These are phyloP conservation scores for Carnegiea gigantea DNA, from an alignment of 179 eudicot species.

Conservation along the genomic window DNA sequence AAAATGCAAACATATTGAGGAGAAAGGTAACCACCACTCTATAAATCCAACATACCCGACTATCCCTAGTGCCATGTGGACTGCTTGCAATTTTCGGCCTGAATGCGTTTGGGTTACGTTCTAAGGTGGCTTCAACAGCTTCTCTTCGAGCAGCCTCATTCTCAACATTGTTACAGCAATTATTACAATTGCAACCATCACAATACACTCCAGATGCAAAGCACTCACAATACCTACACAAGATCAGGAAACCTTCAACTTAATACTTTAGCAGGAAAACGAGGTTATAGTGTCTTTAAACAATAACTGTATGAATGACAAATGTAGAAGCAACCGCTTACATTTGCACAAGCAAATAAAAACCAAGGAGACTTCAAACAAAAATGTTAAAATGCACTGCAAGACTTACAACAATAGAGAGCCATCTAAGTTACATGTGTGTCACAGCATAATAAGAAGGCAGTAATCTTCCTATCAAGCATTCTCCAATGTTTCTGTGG, in stretches of 20 bases:
- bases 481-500: not conserved
- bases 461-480: too few species aligned
- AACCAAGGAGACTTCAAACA: not conserved
- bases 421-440: not conserved
- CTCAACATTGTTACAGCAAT: conserved; percentile 85
- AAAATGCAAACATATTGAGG: conserved; percentile 4
- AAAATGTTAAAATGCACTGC: not conserved
- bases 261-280: not conserved
- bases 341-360: not conserved
- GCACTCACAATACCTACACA: conserved; percentile 85
- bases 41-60: conserved; percentile 46
- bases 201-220: conserved; percentile 91
- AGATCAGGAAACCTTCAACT: conserved; percentile 1
- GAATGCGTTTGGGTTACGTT: conserved; percentile 94
- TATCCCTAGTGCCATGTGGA: conserved; percentile 67
- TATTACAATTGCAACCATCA: conserved; percentile 88
- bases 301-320: not conserved
- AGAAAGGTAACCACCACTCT: conserved; percentile 5
- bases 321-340: not conserved
- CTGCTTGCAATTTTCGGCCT: conserved; percentile 91
- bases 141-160: conserved; percentile 85
- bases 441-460: too few species aligned
- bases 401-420: not conserved
- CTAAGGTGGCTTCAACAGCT: conserved; percentile 86
- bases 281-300: not conserved